phyloP scores from a whole-genome alignment of 208 protist species.

The Zelonia costaricensis region DNA sequence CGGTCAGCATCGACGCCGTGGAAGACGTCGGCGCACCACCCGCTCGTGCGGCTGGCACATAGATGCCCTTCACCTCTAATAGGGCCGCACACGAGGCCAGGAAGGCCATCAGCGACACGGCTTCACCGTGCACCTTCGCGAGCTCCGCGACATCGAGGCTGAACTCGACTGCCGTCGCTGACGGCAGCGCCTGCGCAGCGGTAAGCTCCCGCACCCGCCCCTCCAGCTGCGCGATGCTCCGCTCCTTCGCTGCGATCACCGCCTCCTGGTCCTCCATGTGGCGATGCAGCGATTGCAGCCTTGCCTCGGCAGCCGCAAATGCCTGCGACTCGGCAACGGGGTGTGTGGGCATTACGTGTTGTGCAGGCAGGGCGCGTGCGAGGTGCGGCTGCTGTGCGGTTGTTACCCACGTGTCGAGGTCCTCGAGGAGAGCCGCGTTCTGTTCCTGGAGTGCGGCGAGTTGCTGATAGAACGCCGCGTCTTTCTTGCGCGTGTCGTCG shows the following conservation, averaged over 20 bases:
- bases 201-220: slow-evolving; percentile 8
- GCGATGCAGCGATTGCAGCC: slow-evolving; percentile 1
- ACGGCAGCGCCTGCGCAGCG: background rate
- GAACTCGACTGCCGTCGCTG: background rate
- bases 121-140: too few species aligned
- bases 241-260: background rate
- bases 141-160: too few species aligned
- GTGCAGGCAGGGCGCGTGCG: too few species aligned
- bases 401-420: slow-evolving; percentile 15
- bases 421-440: slow-evolving; percentile 25
- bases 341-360: background rate
- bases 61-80: too few species aligned
- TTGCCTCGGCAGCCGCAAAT: background rate
- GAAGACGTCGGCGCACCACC: too few species aligned
- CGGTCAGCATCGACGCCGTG: too few species aligned
- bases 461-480: slow-evolving; percentile 2
- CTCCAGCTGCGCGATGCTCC: slow-evolving; percentile 6
- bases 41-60: too few species aligned
- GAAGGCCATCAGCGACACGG: too few species aligned
- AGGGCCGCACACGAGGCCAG: too few species aligned
- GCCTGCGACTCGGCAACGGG: background rate
- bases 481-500: slow-evolving; percentile 3
- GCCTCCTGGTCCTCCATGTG: slow-evolving; percentile 1
- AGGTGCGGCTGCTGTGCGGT: background rate
- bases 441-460: slow-evolving; percentile 22